Base-by-base conservation (phyloP, 306 rosid species). In the Fragaria nilgerrensis region DNA sequence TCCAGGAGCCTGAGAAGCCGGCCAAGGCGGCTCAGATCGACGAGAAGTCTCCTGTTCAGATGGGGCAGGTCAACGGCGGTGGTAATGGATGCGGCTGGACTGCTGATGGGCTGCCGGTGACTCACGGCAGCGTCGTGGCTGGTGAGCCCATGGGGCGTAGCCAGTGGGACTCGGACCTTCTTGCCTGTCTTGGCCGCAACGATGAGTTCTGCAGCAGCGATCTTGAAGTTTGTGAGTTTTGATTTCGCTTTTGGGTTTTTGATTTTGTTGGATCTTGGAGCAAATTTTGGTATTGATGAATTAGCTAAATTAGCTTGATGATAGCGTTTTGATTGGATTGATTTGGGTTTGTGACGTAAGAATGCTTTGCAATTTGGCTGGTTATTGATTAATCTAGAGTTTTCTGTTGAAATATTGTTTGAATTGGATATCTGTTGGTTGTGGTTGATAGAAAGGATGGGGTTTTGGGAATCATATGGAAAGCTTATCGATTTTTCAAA, bases 181-280 rank as follows among this genome's bases (percentile, higher is more conserved):
- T 84, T 73, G 70, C 90, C n/a, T 95, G 97, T 78, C 87, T 95
- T 32, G 99, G 99, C 8, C 97, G 90, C 23, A 87, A 77, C 81
- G 99, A 95, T 79, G 90, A 95, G 13, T 95, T 95, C 82, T 92
- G 96, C 78, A 87, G 99, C 83, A 86, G 93, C 88, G 99, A 92
- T 89, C 88, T 95, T 50, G 99, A 95, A 95, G 99, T 95, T 87
- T 95, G 99, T 95, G 78, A 87, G 99, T 82, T 58, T 70, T 16
- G 52, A 20, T 45, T 17, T 20, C 20, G 4, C 17, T 6, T 53
- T 3, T 32, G 10, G 25, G 0, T 36, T 36, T 65, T 2, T 4
- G 47, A 65, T 7, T 10, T 36, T 23, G 6, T 55, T 13, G 52
- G 37, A 37, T 73, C 27, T 73, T 36, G 10, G 50, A 4, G 27